Evolutionary conservation across 768 basidiomycete genomes (phyloP).

Genomic region (Rhizopogon vinicolor): DNA sequence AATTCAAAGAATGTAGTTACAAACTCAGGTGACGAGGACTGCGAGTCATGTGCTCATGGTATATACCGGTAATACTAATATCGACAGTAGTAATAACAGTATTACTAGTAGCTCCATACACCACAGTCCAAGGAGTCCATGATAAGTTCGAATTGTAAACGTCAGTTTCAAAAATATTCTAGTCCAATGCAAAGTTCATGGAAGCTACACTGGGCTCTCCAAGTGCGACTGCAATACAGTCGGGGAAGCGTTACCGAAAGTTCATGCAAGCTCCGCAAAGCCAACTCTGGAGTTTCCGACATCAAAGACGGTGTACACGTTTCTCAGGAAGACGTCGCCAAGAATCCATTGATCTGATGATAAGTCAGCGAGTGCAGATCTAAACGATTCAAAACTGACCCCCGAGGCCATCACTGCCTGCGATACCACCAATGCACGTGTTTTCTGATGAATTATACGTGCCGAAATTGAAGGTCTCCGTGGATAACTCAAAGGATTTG

Average conservation of each 20-base stretch:
- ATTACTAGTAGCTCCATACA: neutral
- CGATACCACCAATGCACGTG: constrained; percentile 17
- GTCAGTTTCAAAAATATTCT: neutral
- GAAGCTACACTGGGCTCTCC: neutral
- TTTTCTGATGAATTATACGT: constrained; percentile 4
- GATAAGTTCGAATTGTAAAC: neutral
- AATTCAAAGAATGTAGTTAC: neutral
- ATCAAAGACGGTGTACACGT: constrained; percentile 44
- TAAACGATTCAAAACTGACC: constrained; percentile 10
- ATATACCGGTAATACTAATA: neutral
- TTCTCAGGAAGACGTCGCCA: constrained; percentile 38
- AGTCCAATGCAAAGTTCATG: neutral
- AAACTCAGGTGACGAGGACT: neutral
- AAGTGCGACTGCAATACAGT: neutral
- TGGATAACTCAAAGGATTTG: constrained; percentile 24
- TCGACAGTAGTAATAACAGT: neutral
- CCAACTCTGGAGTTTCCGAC: constrained; percentile 34
- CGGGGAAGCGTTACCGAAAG: neutral
- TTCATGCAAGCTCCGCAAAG: constrained; percentile 30
- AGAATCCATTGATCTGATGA: constrained; percentile 28
- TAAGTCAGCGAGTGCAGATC: neutral
- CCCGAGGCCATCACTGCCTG: constrained; percentile 10
- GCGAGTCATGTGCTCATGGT: neutral
- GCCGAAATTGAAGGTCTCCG: constrained; percentile 34
- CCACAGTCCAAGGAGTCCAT: neutral